Conservation (phyloP, 139 green algal species). For the Zygnema circumcarinatum region DNA sequence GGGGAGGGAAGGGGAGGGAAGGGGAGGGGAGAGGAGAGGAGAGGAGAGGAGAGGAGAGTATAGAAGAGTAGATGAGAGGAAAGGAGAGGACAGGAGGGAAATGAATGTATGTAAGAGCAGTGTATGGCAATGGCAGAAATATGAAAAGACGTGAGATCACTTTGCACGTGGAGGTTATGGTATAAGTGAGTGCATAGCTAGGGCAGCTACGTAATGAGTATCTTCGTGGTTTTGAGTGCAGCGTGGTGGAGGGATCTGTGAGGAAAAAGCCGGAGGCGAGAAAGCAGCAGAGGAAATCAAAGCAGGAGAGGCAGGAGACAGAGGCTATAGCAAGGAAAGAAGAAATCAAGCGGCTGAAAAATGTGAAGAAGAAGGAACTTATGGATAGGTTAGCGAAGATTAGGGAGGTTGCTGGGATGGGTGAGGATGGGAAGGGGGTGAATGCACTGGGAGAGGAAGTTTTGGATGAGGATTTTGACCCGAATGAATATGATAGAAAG, state of each 20-base stretch:
- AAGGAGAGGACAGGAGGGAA: too few species aligned
- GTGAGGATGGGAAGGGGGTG: neutral
- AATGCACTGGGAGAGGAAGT: constrained; percentile 71
- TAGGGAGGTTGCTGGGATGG: constrained; percentile 32
- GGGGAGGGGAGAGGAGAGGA: too few species aligned
- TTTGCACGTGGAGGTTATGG: too few species aligned
- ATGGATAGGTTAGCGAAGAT: constrained; percentile 60
- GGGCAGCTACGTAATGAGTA: too few species aligned
- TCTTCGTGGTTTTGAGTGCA: too few species aligned
- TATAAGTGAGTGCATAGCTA: too few species aligned
- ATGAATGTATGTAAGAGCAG: too few species aligned
- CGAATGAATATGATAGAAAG: constrained; percentile 84
- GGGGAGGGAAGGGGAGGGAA: neutral
- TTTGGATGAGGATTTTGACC: constrained; percentile 91
- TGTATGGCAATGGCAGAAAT: too few species aligned
- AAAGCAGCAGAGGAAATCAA: constrained; percentile 30
- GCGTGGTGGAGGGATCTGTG: constrained; percentile 51
- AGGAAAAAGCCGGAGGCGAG: constrained; percentile 51
- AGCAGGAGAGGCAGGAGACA: constrained; percentile 63
- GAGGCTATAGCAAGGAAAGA: constrained; percentile 62
- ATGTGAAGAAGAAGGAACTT: constrained; percentile 88
- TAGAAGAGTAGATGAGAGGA: too few species aligned
- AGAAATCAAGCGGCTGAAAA: constrained; percentile 89
- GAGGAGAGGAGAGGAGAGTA: too few species aligned
- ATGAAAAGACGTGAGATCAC: too few species aligned